Base-by-base conservation (phyloP, 2,329 filamentous ascomycete species). In the Neurospora sp. region DNA sequence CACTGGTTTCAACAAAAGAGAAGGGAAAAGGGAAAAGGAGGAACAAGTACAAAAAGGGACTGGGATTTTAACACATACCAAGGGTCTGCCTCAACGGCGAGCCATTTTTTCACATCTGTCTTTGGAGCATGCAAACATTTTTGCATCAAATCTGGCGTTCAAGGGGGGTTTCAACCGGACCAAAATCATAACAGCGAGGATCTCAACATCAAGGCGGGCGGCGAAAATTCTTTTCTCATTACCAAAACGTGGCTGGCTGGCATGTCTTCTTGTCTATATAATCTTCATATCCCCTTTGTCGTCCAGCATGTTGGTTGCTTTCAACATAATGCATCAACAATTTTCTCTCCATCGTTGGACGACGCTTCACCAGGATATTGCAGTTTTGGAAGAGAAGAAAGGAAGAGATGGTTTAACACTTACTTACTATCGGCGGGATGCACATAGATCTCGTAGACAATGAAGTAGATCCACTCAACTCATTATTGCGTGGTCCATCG, bases 191-290 rank as follows among this genome's bases (percentile, higher is more conserved):
- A 38, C 6, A 39, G 66, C 39, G 68, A 66, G 70, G 72, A 75
- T 74, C 72, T 75, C 74, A 75, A 75, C 74, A 75, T 75, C 74
- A 70, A 66, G 72, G 70, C 66, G 23, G 52, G 52, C 52, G 52
- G 28, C 52, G 8, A 52, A n/a, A 41, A n/a, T 70, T 70, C 39
- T 40, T n/a, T 68, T 72, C 65, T 70, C n/a, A 66, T 67, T 43
- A 4, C 17, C 17, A 40, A 39, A 39, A 39, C 38, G 11, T 38
- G 33, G 33, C 33, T 39, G 38, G 38, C 38, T 46, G 41, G 41
- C 4, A 46, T 46, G n/a, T 52, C 10, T 39, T 66, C 66, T 71
- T 68, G 70, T 71, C 71, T 15, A 67, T 36, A 36, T 62, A 62
- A 62, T 62, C 28, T 62, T 15, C 17, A 10, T 62, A 62, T 62